A percentile compares a stretch with the other conserved stretches of the same genome.
Conservation (phyloP, 345 rosid genomes). For the Pistacia integerrima region DNA sequence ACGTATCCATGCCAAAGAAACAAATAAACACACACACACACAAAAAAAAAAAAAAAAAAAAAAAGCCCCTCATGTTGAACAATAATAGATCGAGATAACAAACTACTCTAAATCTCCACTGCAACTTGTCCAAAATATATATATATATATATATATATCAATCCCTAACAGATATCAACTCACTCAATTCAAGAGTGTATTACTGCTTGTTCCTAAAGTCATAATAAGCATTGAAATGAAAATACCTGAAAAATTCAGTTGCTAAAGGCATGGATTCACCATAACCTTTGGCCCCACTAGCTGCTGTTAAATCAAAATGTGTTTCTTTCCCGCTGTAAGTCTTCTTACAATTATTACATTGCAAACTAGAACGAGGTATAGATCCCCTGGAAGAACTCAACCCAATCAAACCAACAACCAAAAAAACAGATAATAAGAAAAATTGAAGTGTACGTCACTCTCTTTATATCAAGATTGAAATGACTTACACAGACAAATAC, state of each 20-base stretch:
- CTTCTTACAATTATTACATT: constrained; percentile 67
- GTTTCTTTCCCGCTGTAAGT: constrained; percentile 57
- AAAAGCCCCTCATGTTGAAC: too few species aligned
- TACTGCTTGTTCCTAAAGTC: neutral
- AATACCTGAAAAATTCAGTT: constrained; percentile 59
- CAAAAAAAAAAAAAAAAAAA: too few species aligned
- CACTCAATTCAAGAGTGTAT: neutral
- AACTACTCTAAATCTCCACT: too few species aligned
- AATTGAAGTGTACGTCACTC: neutral
- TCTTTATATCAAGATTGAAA: neutral
- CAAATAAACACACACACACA: neutral
- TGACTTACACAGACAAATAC: constrained; percentile 42
- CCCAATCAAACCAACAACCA: constrained; percentile 15
- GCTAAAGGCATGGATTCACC: constrained; percentile 58
- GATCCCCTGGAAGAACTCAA: constrained; percentile 42
- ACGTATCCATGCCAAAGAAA: neutral
- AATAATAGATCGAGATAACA: too few species aligned
- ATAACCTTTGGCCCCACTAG: constrained; percentile 53
- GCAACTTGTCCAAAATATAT: too few species aligned
- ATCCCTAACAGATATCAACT: neutral
- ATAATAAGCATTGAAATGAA: neutral
- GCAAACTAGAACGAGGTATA: constrained; percentile 42
- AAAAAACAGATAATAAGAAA: neutral
- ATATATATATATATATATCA: too few species aligned
- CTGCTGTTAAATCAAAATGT: constrained; percentile 66